These are phyloP conservation scores for Termitomyces sp. DNA, from an alignment of 768 basidiomycete species.

Conservation along the genomic window DNA sequence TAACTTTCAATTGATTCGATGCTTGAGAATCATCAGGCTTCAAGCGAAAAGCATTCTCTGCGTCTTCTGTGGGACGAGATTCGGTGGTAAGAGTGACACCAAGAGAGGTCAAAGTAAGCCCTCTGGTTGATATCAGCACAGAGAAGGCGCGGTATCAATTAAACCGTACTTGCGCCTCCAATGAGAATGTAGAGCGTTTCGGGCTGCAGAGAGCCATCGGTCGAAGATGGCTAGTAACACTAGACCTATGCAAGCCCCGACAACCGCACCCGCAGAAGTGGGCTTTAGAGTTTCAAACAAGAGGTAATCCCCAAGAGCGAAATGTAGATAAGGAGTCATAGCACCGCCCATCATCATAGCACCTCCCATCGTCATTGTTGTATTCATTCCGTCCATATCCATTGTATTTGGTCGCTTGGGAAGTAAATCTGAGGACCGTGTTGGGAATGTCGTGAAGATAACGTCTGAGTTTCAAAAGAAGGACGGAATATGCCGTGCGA, in stretches of 20 bases:
- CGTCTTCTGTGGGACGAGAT: not conserved
- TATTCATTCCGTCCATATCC: slow-evolving; percentile 8
- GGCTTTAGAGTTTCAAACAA: slow-evolving; percentile 68
- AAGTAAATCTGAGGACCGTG: not conserved
- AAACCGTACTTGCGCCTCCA: slow-evolving; percentile 54
- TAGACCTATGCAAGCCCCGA: slow-evolving; percentile 70
- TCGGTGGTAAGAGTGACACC: not conserved
- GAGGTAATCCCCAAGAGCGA: slow-evolving; percentile 56
- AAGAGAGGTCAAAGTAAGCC: slow-evolving; percentile 5
- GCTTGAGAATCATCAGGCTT: not conserved
- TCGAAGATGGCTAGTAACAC: slow-evolving; percentile 65
- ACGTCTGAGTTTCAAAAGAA: not conserved
- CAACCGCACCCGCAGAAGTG: slow-evolving; percentile 59
- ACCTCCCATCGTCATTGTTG: slow-evolving; percentile 1
- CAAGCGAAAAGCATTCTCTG: slow-evolving; percentile 7
- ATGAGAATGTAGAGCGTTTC: slow-evolving; percentile 42
- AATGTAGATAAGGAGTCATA: slow-evolving; percentile 72
- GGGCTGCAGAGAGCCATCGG: slow-evolving; percentile 56
- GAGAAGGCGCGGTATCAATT: not conserved
- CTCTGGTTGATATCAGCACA: slow-evolving; percentile 5
- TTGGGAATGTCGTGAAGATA: not conserved
- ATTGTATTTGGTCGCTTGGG: not conserved
- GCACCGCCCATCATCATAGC: slow-evolving; percentile 16
- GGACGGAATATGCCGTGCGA: not conserved
- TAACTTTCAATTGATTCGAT: not conserved